These are phyloP conservation scores for Thelonectria rubi DNA, from an alignment of 2,329 filamentous ascomycete genomes.

Conservation along the genomic window DNA sequence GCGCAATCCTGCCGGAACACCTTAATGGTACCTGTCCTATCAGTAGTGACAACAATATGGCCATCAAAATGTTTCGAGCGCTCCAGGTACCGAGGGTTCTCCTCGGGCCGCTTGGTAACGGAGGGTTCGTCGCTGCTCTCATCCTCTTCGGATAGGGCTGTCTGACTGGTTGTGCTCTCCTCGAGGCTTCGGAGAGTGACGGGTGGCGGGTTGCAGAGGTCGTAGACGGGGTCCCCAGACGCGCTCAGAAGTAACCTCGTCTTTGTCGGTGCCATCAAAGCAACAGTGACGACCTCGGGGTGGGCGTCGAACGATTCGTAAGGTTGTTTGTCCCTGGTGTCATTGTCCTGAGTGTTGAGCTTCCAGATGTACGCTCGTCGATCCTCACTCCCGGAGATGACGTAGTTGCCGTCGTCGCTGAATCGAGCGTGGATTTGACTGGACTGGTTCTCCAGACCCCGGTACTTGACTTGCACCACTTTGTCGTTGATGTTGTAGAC, in stretches of 20 bases:
- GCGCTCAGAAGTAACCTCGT: slow-evolving; percentile 80
- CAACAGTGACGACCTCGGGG: slow-evolving; percentile 86
- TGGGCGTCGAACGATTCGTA: slow-evolving; percentile 93
- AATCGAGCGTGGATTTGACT: slow-evolving; percentile 92
- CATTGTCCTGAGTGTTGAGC: slow-evolving; percentile 57
- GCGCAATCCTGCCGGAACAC: slow-evolving; percentile 97
- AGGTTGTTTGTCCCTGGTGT: slow-evolving; percentile 80
- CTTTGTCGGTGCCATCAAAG: slow-evolving; percentile 81
- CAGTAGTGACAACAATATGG: slow-evolving; percentile 91
- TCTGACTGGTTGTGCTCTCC: slow-evolving; percentile 62
- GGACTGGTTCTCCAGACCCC: slow-evolving; percentile 87
- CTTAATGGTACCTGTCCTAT: slow-evolving; percentile 88
- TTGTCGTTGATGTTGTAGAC: slow-evolving; percentile 90
- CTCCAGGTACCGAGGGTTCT: slow-evolving; percentile 79
- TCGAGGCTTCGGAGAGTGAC: slow-evolving; percentile 81
- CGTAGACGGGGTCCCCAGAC: slow-evolving; percentile 93
- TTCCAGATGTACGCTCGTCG: slow-evolving; percentile 92
- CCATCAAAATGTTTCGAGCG: slow-evolving; percentile 80
- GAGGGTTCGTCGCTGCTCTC: slow-evolving; percentile 47
- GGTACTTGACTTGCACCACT: slow-evolving; percentile 86
- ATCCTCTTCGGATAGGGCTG: slow-evolving; percentile 49
- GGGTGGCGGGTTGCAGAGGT: slow-evolving; percentile 93
- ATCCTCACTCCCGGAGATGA: slow-evolving; percentile 95
- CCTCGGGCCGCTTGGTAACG: slow-evolving; percentile 61
- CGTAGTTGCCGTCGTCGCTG: slow-evolving; percentile 84